These are phyloP conservation scores for Mycosarcoma mackinlayi DNA, from an alignment of 1,284 basidiomycete genomes.

Conservation along the genomic window DNA sequence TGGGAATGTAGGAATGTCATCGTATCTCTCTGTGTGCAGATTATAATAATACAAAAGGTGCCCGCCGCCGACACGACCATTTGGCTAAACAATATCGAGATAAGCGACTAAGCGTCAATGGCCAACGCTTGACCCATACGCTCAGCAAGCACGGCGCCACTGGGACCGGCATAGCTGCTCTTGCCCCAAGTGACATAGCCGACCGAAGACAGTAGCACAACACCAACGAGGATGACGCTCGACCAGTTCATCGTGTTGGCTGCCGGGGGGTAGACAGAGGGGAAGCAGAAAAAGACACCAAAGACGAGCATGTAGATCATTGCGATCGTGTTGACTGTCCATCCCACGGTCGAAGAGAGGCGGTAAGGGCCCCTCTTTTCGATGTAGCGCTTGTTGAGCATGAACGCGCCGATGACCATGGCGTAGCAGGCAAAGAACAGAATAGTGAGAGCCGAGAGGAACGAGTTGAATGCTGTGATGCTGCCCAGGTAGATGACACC, in stretches of 20 bases:
- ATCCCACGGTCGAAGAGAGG: conserved; percentile 17
- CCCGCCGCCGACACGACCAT: not conserved
- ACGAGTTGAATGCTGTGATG: conserved; percentile 41
- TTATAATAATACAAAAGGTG: not conserved
- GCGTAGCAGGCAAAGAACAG: conserved; percentile 37
- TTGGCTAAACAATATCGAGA: too few relatives aligned
- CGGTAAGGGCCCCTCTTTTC: conserved; percentile 20
- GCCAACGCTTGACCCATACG: conserved; percentile 14
- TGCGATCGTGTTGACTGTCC: conserved; percentile 24
- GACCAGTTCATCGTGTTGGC: conserved; percentile 36
- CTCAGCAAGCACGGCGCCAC: conserved; percentile 25
- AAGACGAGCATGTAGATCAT: conserved; percentile 36
- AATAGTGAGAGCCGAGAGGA: conserved; percentile 35
- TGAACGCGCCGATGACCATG: conserved; percentile 31
- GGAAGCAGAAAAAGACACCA: conserved; percentile 38
- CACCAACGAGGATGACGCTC: conserved; percentile 34
- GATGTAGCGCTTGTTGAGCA: conserved; percentile 34
- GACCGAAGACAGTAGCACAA: conserved; percentile 19
- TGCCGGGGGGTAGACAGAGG: conserved; percentile 21
- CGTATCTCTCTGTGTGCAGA: too few relatives aligned
- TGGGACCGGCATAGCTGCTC: conserved; percentile 27
- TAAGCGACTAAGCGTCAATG: not conserved
- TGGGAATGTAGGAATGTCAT: too few relatives aligned
- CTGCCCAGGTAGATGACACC: conserved; percentile 37
- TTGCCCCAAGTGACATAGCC: conserved; percentile 31